These are phyloP conservation scores for Starmerella khaoyaiensis DNA, from an alignment of 805 yeast genomes.

Conservation along the genomic window DNA sequence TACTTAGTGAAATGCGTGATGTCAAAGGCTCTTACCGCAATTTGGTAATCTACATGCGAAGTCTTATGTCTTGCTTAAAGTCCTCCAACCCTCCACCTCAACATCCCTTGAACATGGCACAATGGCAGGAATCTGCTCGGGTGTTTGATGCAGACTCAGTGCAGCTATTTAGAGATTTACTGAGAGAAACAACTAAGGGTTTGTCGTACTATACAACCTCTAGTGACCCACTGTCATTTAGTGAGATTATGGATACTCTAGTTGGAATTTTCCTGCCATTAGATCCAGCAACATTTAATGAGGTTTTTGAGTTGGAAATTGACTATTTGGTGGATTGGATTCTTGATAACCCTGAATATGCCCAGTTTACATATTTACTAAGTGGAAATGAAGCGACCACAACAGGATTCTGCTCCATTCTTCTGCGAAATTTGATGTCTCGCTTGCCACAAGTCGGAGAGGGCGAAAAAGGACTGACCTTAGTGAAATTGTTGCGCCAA, in stretches of 20 bases:
- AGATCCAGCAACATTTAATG: conserved; percentile 92
- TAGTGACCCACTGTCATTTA: conserved; percentile 23
- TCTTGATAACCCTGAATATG: conserved; percentile 67
- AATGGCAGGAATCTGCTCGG: conserved; percentile 79
- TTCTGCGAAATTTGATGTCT: conserved; percentile 63
- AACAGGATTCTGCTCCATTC: conserved; percentile 75
- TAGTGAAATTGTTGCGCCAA: conserved; percentile 73
- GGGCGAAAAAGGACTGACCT: conserved; percentile 51
- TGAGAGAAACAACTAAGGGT: conserved; percentile 75
- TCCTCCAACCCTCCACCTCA: conserved; percentile 75
- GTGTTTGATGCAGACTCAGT: conserved; percentile 77
- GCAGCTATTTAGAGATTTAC: conserved; percentile 56
- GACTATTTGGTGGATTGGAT: conserved; percentile 65
- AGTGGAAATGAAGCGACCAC: conserved; percentile 90
- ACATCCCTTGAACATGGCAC: conserved; percentile 32
- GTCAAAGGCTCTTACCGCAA: conserved; percentile 81
- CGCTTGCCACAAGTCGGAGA: conserved; percentile 71
- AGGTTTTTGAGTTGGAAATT: conserved; percentile 70
- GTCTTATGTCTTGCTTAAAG: conserved; percentile 78
- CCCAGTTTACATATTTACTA: conserved; percentile 88
- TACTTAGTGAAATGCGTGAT: conserved; percentile 64
- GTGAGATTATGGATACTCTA: conserved; percentile 88
- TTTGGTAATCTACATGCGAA: conserved; percentile 75
- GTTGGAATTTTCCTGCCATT: conserved; percentile 88
- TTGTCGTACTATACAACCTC: conserved; percentile 52